These are phyloP conservation scores for Exophiala sp. DNA, from an alignment of 2,329 filamentous ascomycete genomes.

Conservation along the genomic window DNA sequence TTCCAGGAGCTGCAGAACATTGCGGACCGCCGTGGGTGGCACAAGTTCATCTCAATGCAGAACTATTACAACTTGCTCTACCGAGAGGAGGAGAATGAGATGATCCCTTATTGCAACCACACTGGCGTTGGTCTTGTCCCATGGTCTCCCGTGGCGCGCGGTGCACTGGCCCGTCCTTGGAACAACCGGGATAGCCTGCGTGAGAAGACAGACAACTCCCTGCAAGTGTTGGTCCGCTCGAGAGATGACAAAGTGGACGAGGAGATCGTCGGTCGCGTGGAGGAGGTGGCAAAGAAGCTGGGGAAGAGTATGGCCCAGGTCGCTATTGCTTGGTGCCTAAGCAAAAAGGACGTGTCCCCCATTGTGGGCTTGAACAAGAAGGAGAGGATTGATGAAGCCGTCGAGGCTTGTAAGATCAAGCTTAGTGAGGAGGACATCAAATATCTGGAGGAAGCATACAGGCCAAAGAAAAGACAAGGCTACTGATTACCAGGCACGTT, in stretches of 20 bases:
- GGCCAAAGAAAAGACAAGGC: constrained; percentile 41
- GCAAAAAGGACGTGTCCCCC: constrained; percentile 49
- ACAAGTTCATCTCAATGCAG: constrained; percentile 50
- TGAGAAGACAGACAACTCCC: constrained; percentile 41
- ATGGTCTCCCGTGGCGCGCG: constrained; percentile 41
- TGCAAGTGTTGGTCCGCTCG: constrained; percentile 39
- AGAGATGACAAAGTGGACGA: constrained; percentile 46
- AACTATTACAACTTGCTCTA: constrained; percentile 38
- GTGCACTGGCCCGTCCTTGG: constrained; percentile 45
- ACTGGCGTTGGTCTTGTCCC: constrained; percentile 37
- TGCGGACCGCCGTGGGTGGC: constrained; percentile 47
- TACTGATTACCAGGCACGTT: constrained; percentile 15
- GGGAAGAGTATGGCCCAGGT: constrained; percentile 59
- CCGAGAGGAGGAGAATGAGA: constrained; percentile 47
- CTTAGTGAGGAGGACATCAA: constrained; percentile 55
- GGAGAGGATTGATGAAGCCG: constrained; percentile 57
- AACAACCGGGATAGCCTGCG: constrained; percentile 38
- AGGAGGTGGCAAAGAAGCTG: constrained; percentile 54
- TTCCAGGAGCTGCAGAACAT: constrained; percentile 44
- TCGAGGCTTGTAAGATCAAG: constrained; percentile 42
- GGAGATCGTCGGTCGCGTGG: constrained; percentile 50
- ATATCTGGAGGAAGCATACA: constrained; percentile 58
- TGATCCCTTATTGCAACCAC: constrained; percentile 40
- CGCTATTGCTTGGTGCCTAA: constrained; percentile 57
- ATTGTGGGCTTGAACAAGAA: constrained; percentile 58